Conservation (phyloP, 2,329 filamentous ascomycete species). For the Sclerotinia minor region DNA sequence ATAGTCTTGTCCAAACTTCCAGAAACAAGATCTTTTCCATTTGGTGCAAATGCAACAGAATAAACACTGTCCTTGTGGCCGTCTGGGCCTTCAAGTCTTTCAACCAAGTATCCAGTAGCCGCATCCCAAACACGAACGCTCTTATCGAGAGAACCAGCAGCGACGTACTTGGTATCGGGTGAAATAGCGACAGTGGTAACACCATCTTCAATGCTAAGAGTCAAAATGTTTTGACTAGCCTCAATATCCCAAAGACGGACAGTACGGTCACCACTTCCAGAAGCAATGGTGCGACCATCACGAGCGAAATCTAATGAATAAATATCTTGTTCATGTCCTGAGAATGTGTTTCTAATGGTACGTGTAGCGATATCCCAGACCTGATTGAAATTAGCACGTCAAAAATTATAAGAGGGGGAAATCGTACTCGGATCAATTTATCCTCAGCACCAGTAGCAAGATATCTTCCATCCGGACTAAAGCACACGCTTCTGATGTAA, state of each 20-base stretch:
- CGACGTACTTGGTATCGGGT: constrained; percentile 89
- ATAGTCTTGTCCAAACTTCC: constrained; percentile 97
- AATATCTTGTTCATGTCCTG: constrained; percentile 98
- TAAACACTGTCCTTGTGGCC: constrained; percentile 98
- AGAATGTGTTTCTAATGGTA: constrained; percentile 87
- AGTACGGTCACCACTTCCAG: constrained; percentile 90
- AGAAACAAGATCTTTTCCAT: constrained; percentile 87
- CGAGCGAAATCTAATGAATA: constrained; percentile 95
- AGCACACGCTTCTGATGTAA: constrained; percentile 97
- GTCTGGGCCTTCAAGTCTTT: constrained; percentile 87
- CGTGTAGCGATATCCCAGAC: constrained; percentile 91
- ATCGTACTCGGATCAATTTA: constrained; percentile 86
- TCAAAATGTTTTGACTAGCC: constrained; percentile 76
- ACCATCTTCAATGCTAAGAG: constrained; percentile 90
- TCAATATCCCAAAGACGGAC: constrained; percentile 97
- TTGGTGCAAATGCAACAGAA: constrained; percentile 92
- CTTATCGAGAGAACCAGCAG: constrained; percentile 94
- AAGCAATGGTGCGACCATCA: constrained; percentile 91
- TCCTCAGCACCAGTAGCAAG: constrained; percentile 96
- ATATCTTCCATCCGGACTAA: constrained; percentile 93
- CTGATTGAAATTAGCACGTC: constrained; percentile 47
- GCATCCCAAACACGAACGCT: constrained; percentile 98
- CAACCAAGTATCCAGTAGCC: constrained; percentile 78
- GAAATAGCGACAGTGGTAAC: constrained; percentile 98
- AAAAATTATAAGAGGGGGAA: constrained; percentile 10